Conservation (phyloP, 768 basidiomycete species). For the Lentinula lateritia region DNA sequence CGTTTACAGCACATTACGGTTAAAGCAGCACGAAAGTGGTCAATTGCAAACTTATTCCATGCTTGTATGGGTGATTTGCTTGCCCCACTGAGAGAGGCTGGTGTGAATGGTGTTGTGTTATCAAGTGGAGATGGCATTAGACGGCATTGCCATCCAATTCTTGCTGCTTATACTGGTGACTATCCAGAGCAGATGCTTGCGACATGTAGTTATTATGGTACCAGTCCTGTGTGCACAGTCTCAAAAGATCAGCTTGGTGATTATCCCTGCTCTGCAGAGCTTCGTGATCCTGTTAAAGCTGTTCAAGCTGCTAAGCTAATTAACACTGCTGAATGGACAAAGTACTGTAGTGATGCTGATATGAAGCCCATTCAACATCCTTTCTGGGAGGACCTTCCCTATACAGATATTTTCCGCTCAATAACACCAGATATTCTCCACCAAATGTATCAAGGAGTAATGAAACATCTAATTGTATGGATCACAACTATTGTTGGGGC, state of each 20-base stretch:
- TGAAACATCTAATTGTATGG: conserved; percentile 15
- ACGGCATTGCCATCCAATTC: no score
- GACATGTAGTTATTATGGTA: neutral
- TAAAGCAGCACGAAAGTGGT: conserved; percentile 7
- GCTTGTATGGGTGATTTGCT: conserved; percentile 16
- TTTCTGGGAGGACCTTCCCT: conserved; percentile 20
- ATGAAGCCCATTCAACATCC: conserved; percentile 16
- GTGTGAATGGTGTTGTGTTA: conserved; percentile 5
- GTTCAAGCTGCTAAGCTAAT: no score
- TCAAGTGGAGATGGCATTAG: neutral
- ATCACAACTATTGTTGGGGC: conserved; percentile 12
- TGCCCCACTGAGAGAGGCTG: conserved; percentile 10
- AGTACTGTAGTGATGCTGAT: conserved; percentile 5
- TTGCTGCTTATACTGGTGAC: no score
- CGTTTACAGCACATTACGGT: conserved; percentile 10
- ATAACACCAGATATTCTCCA: conserved; percentile 21
- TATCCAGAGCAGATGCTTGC: no score
- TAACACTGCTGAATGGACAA: no score
- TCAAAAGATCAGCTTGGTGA: no score
- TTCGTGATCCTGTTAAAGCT: no score
- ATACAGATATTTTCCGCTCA: conserved; percentile 14
- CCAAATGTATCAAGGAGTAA: conserved; percentile 15
- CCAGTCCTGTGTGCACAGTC: neutral
- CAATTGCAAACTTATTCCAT: conserved; percentile 24
- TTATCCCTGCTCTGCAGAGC: no score